Conservation (phyloP, 164 flowering plant genomes). For the Kingdonia uniflora region DNA sequence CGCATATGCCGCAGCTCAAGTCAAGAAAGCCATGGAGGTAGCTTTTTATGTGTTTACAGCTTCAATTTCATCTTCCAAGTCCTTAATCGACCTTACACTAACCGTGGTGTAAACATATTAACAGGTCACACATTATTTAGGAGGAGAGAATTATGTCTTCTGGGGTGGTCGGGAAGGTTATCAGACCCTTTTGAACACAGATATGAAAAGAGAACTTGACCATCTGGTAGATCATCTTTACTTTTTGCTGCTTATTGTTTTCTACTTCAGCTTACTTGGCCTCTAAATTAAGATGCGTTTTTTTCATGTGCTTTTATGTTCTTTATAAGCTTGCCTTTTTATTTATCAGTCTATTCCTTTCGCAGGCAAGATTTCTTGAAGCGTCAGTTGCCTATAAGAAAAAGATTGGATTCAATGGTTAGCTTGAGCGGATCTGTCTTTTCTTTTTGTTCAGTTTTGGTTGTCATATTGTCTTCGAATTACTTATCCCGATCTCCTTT, state of each 20-base stretch:
- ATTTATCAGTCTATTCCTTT: not conserved
- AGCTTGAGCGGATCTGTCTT: no score
- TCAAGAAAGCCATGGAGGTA: constrained; percentile 98
- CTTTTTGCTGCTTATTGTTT: not conserved
- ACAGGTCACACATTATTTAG: constrained; percentile 93
- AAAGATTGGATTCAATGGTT: constrained; percentile 94
- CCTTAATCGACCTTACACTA: not conserved
- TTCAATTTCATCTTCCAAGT: not conserved
- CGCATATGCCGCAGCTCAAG: constrained; percentile 95
- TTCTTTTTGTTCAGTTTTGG: no score
- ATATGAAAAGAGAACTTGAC: constrained; percentile 91
- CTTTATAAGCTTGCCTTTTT: not conserved
- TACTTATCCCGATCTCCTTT: not conserved
- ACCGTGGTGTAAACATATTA: not conserved
- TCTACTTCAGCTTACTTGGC: no score
- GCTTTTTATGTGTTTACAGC: not conserved
- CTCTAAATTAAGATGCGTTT: no score
- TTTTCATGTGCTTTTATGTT: no score
- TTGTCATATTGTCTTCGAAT: no score
- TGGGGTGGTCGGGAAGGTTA: constrained; percentile 99
- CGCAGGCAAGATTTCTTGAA: constrained; percentile 77
- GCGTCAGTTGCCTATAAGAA: constrained; percentile 88
- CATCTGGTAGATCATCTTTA: constrained; percentile 50
- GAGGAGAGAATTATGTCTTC: constrained; percentile 92
- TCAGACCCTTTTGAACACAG: constrained; percentile 85